Base-by-base conservation (phyloP, 2,329 filamentous ascomycete species). In the Colletotrichum sp. region DNA sequence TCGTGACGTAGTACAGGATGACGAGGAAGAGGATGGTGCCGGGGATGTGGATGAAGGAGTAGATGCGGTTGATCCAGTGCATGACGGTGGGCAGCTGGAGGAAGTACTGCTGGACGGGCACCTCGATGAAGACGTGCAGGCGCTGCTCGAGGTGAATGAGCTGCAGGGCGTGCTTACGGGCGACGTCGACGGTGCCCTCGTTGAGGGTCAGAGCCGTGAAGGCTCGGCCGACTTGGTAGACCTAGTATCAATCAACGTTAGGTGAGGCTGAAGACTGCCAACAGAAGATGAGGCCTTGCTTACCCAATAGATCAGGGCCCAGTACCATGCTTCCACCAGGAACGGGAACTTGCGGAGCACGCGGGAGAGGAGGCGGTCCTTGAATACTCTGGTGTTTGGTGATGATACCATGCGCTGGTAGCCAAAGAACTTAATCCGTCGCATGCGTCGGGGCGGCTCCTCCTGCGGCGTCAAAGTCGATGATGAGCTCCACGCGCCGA, bases 11-110 rank as follows among this genome's bases (percentile, higher is more conserved):
- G 85, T 92, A 95, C 6, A 95, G 88, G 81, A 91, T 89, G 49
- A 89, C 85, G 18, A 88, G 83, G 81, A 95, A 95, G 60, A 93
- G 88, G 78, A 95, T 95, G 8, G 93, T 95, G 16, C 93, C 94
- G 1, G 94, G 94, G 74, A 95, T 95, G 83, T 95, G 94, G 80
- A 95, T 94, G 84, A 95, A 95, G 8, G 93, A 95, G 84, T 95
- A 95, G 32, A 91, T 89, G 80, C 93, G 90, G 84, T 95, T 95
- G 79, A 92, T 94, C 90, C 90, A 94, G 78, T 88, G 90, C 87
- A 95, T 90, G 57, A 93, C 80, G 32, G 86, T 81, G 3, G 92
- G 89, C 68, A 89, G 88, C 24, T 85, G 82, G 74, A 86, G 82
- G 80, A 89, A 89, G 84, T 85, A 88, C 44, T 85, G 75, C 83